Base-by-base conservation (phyloP, 495 filamentous ascomycete species). In the Cryomyces minteri region DNA sequence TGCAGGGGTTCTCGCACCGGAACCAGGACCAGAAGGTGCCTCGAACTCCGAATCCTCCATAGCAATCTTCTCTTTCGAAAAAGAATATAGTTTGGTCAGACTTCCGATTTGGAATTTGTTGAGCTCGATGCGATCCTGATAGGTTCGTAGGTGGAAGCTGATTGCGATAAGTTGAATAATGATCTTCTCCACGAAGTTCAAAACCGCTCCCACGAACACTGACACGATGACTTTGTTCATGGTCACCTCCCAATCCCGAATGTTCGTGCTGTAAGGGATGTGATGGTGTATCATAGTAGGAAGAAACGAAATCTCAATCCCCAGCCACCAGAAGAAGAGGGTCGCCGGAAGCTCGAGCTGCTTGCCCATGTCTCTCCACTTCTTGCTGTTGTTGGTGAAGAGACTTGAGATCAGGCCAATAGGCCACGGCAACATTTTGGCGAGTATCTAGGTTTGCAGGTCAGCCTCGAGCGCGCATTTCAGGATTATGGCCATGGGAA, bases 111-210 rank as follows among this genome's bases (percentile, higher is more conserved):
- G 80, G 53, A 88, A 87, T 54, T 93, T 90, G 64, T 94, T 95
- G 50, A 88, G 69, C 42, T 88, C 84, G 52, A 98, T 95, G 9
- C 88, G 74, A 55, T 92, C 84, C 28, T 83, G 77, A 50, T 96
- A 96, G 6, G 88, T 95, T 36, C 88, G 74, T 32, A 80, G 68
- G 56, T 98, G 88, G 59, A 98, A 95, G 53, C 77, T 85, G 51
- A 87, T 82, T 12, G 88, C 88, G 55, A 98, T 94, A 57, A 94
- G 75, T 55, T 95, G 87, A 47, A 94, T 88, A 50, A 94, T 72
- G 47, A 98, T 82, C 67, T 95, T 98, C 58, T 95, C 86, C 40
- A 81, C 68, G 42, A 90, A 74, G 60, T 98, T 95, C 43, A 95
- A 63, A 32, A 76, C 69, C 0, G 78, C 74, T 48, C 81, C 74